Base-by-base conservation (phyloP, 305 asterid genomes). In the Coffea humblotiana region DNA sequence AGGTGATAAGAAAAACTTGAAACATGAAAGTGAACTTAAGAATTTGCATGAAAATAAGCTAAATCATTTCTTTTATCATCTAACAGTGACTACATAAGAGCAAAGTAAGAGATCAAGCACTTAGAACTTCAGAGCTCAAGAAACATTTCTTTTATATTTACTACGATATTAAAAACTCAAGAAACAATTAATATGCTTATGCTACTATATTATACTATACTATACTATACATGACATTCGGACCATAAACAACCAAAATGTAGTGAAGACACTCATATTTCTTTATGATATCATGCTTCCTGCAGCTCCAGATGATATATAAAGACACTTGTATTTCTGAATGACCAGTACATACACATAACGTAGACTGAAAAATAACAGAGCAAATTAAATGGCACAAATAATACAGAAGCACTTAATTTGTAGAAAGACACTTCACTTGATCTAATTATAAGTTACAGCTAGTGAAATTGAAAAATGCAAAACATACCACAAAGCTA, bases 401-500 rank as follows among this genome's bases (percentile, higher is more conserved):
- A 37, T 10, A 66, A 72, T 64, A 9, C 68, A 73, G 74, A 32
- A 64, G 54, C 51, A 51, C 37, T n/a, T 29, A 29, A 29, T 37
- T 12, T 67, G 74, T n/a, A 19, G 67, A 54, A 54, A 14, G 47
- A 7, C 66, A 13, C 29, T 35, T n/a, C 19, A 25, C n/a, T 56
- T 3, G 37, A 47, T 51, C n/a, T 78, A 49, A n/a, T 71, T 63
- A 75, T n/a, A 23, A 27, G 21, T 23, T 18, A 43, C 0, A 65
- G 43, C 14, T 4, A 69, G 60, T 58, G 25, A 60, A 72, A 69
- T 45, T 48, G 79, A 77, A 51, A 74, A 45, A 78, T 35, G 51
- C 80, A n/a, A n/a, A n/a, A n/a, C n/a, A n/a, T n/a, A n/a, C n/a
- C n/a, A n/a, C n/a, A n/a, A n/a, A n/a, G n/a, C 99, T 92, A 86